A percentile compares a stretch with the other conserved stretches of the same genome.
Conservation (phyloP, 768 basidiomycete species). For the Thelephora ganbajun region DNA sequence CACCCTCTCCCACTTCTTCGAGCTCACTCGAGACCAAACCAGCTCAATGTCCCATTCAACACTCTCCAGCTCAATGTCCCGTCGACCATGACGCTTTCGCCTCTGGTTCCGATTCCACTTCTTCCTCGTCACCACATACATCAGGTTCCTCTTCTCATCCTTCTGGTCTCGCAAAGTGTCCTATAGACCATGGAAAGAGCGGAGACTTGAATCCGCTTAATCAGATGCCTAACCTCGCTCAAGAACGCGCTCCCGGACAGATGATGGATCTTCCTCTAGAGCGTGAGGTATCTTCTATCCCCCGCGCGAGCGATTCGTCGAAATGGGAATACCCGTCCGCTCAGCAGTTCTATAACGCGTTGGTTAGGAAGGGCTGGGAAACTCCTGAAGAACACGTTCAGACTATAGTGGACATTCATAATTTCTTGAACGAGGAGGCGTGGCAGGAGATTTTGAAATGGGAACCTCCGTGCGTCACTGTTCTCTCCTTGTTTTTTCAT, state of each 20-base stretch:
- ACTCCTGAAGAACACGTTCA: conserved; percentile 93
- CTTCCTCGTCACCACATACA: conserved; percentile 17
- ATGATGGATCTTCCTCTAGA: conserved; percentile 48
- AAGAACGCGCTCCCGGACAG: conserved; percentile 48
- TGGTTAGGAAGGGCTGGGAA: conserved; percentile 93
- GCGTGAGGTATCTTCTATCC: conserved; percentile 76
- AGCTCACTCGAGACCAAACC: conserved; percentile 4
- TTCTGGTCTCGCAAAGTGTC: conserved; percentile 34
- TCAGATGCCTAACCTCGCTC: conserved; percentile 79
- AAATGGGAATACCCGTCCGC: conserved; percentile 95
- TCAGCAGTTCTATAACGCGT: conserved; percentile 96
- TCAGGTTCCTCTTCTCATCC: conserved; percentile 5
- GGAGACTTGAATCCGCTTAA: conserved; percentile 53
- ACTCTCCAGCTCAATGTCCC: conserved; percentile 24
- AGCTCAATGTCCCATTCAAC: conserved; percentile 27
- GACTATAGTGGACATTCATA: conserved; percentile 97
- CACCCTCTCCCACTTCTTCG: conserved; percentile 6
- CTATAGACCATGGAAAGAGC: conserved; percentile 35
- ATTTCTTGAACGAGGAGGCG: conserved; percentile 92
- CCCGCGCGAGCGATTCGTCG: conserved; percentile 33
- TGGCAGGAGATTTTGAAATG: conserved; percentile 92
- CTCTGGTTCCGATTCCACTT: conserved; percentile 29
- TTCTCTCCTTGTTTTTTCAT: neutral
- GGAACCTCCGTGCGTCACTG: conserved; percentile 40
- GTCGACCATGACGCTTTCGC: conserved; percentile 19